phyloP scores from a whole-genome alignment of 805 yeast genomes.

The Starmera dryadoides region DNA sequence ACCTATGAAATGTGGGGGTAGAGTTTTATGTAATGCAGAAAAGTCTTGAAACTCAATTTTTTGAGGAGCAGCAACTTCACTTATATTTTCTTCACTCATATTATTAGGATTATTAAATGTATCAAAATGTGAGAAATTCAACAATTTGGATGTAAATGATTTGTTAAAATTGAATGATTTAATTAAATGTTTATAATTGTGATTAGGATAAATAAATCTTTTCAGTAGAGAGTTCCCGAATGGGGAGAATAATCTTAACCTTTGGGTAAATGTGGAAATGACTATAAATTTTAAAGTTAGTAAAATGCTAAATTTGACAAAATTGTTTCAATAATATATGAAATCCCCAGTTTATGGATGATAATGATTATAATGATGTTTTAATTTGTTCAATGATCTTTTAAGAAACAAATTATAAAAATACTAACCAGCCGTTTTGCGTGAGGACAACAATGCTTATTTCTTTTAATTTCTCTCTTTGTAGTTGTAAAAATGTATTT shows the following conservation, averaged over 20 bases:
- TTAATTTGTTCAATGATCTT: no score
- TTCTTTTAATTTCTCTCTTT: no score
- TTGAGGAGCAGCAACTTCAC: slow-evolving; percentile 25
- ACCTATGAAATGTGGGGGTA: slow-evolving; percentile 78
- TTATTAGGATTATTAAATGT: not conserved
- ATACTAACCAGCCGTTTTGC: no score
- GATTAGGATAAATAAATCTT: not conserved
- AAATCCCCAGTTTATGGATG: no score
- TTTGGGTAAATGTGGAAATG: not conserved
- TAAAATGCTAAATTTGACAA: no score
- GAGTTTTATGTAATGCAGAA: slow-evolving; percentile 26
- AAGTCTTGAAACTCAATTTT: slow-evolving; percentile 24
- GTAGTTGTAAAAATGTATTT: no score
- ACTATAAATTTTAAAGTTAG: not conserved
- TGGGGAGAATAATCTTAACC: not conserved
- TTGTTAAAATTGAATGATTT: no score
- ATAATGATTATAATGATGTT: no score
- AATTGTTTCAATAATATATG: no score
- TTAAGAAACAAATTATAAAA: no score
- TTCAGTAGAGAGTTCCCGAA: not conserved
- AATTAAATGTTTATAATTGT: not conserved
- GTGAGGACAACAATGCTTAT: no score
- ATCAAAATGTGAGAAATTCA: not conserved
- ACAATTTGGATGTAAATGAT: not conserved
- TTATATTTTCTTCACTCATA: slow-evolving; percentile 35